Evolutionary conservation across 805 yeast species (phyloP).

Genomic region (Scheffersomyces stipitis): DNA sequence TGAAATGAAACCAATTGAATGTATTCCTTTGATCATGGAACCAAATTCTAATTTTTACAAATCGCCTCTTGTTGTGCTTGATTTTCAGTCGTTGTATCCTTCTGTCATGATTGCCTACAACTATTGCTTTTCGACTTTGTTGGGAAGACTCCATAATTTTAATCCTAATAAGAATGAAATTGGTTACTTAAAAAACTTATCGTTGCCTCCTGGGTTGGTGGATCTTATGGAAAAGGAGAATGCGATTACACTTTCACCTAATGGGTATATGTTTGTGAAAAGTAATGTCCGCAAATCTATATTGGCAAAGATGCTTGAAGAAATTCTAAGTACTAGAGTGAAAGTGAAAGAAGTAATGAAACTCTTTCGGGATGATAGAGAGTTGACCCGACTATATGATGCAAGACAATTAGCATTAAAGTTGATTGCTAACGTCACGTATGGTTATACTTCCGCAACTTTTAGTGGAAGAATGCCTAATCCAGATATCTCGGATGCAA

Average conservation of each 20-base stretch:
- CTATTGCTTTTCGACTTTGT: slow-evolving; percentile 73
- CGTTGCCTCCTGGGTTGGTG: slow-evolving; percentile 56
- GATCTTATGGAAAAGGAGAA: slow-evolving; percentile 49
- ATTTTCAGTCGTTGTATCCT: slow-evolving; percentile 93
- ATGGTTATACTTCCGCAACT: slow-evolving; percentile 93
- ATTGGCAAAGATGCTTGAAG: slow-evolving; percentile 80
- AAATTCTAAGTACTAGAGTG: slow-evolving; percentile 75
- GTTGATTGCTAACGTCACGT: slow-evolving; percentile 90
- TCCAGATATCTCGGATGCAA: slow-evolving; percentile 91
- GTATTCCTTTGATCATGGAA: slow-evolving; percentile 90
- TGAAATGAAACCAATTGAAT: slow-evolving; percentile 80
- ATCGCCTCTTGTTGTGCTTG: slow-evolving; percentile 86
- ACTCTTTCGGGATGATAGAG: slow-evolving; percentile 44
- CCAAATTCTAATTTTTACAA: slow-evolving; percentile 83
- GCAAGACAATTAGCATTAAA: slow-evolving; percentile 86
- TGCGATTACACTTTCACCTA: slow-evolving; percentile 70
- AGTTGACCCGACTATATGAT: slow-evolving; percentile 57
- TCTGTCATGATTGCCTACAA: slow-evolving; percentile 99
- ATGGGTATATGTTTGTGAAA: slow-evolving; percentile 79
- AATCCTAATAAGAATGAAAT: slow-evolving; percentile 46
- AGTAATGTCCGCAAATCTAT: slow-evolving; percentile 65
- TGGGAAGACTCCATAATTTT: slow-evolving; percentile 62
- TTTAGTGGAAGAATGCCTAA: slow-evolving; percentile 98
- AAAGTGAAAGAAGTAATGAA: slow-evolving; percentile 77
- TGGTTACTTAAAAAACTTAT: slow-evolving; percentile 51